Base-by-base conservation (phyloP, 2,329 filamentous ascomycete genomes). In the Beauveria brongniartii region DNA sequence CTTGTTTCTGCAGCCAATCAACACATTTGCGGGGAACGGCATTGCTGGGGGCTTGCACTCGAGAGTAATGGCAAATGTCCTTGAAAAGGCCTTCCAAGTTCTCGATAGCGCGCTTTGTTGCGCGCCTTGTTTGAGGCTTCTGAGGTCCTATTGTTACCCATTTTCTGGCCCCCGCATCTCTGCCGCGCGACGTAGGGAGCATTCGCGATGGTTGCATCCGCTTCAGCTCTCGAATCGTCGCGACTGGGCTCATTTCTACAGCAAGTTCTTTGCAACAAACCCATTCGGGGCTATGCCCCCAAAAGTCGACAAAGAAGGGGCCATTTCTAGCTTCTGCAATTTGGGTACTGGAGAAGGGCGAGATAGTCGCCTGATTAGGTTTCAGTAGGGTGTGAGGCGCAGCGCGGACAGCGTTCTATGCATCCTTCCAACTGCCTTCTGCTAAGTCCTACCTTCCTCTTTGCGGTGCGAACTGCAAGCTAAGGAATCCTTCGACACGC, bases 301-400 rank as follows among this genome's bases (percentile, higher is more conserved):
- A 37, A 20, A 34, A 34, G 30, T 12, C 22, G 20, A 43, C 40
- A n/a, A 40, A 3, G 7, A 37, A 59, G 26, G 26, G 48, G 47
- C 14, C 46, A n/a, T 20, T n/a, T 16, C 7, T 26, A 14, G 41
- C n/a, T 22, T 6, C 34, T 26, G 46, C 5, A 28, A 26, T 16
- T 20, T 53, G 16, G 26, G n/a, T 54, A 30, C 8, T 24, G 26
- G 43, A 28, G 14, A 5, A 48, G 14, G 28, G 43, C 43, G 20
- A 24, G 40, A 59, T 59, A 22, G 48, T 54, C 57, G 57, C 34
- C 37, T 53, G 57, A 59, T 59, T 59, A 59, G 48, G 57, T 52
- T 59, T 59, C 20, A 14, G n/a, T 41, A 48, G 28, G 58, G 41
- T 60, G 43, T 43, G 58, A 60, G 58, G 50, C 50, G 50, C 58